Evolutionary conservation across 1,139 yeast genomes (phyloP).

Genomic region (Pichia norvegensis): DNA sequence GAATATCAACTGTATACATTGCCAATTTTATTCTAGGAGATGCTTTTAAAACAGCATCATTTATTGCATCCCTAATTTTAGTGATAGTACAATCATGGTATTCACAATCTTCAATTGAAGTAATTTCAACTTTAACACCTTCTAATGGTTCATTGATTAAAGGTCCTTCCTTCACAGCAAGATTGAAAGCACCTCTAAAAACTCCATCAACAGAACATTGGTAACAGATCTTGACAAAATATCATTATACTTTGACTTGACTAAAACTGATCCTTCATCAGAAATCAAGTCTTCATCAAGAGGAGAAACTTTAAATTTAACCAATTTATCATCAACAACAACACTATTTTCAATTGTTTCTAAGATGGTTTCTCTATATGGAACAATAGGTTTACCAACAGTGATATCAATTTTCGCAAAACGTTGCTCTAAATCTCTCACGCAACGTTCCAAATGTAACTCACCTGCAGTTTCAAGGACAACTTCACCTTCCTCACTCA

Average conservation of each 20-base stretch:
- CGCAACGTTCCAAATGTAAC: slow-evolving; percentile 81
- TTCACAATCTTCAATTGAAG: slow-evolving; percentile 38
- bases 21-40: slow-evolving; percentile 89
- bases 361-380: slow-evolving; percentile 81
- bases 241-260: slow-evolving; percentile 40
- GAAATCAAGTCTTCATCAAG: background rate
- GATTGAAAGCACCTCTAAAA: slow-evolving; percentile 68
- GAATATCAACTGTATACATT: slow-evolving; percentile 89
- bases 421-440: slow-evolving; percentile 80
- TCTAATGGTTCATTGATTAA: slow-evolving; percentile 81
- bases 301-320: slow-evolving; percentile 23
- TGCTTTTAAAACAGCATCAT: slow-evolving; percentile 62
- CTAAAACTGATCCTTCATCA: slow-evolving; percentile 1
- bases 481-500: slow-evolving; percentile 86
- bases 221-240: slow-evolving; percentile 58
- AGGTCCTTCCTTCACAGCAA: slow-evolving; percentile 82
- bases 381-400: slow-evolving; percentile 88
- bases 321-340: slow-evolving; percentile 29
- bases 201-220: slow-evolving; percentile 36
- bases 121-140: slow-evolving; percentile 58
- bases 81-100: slow-evolving; percentile 62
- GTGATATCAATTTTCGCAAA: slow-evolving; percentile 89
- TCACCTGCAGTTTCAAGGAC: slow-evolving; percentile 95
- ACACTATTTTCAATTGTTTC: slow-evolving; percentile 24
- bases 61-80: slow-evolving; percentile 65